Percentiles rank a stretch among this genome's conserved stretches.
These are phyloP conservation scores for Annulohypoxylon bovei DNA, from an alignment of 495 filamentous ascomycete species.

Conservation along the genomic window DNA sequence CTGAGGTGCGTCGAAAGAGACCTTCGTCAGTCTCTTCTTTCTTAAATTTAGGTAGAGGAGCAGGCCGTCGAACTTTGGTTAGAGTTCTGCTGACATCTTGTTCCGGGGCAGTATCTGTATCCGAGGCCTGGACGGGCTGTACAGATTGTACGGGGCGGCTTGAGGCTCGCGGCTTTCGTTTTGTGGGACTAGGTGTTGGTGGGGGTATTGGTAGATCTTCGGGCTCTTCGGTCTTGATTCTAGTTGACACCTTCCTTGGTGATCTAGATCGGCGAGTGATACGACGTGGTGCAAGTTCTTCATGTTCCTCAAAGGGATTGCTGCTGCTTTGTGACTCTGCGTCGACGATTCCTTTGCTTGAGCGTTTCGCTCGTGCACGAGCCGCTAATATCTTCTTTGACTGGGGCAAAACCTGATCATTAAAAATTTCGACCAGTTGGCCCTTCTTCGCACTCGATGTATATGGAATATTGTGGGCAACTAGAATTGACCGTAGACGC, in stretches of 20 bases:
- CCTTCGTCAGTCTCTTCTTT: conserved; percentile 55
- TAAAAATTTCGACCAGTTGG: conserved; percentile 85
- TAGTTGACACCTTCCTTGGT: conserved; percentile 57
- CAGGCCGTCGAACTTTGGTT: conserved; percentile 35
- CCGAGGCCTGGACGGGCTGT: conserved; percentile 57
- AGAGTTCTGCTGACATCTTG: conserved; percentile 43
- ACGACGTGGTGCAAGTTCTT: conserved; percentile 55
- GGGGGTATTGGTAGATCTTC: conserved; percentile 50
- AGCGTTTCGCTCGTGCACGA: conserved; percentile 78
- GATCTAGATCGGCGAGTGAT: conserved; percentile 57
- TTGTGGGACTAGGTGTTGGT: conserved; percentile 57
- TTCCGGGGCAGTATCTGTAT: conserved; percentile 63
- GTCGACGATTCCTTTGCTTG: conserved; percentile 87
- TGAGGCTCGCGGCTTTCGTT: conserved; percentile 60
- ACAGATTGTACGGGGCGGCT: conserved; percentile 58
- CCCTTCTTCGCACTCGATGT: conserved; percentile 84
- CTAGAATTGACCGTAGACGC: conserved; percentile 85
- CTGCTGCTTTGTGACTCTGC: conserved; percentile 64
- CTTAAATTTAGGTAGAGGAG: conserved; percentile 57
- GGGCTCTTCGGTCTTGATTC: conserved; percentile 60
- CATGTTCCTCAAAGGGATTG: conserved; percentile 55
- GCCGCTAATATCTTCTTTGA: conserved; percentile 78
- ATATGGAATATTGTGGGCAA: conserved; percentile 85
- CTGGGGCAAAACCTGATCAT: conserved; percentile 79
- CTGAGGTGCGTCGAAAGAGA: conserved; percentile 56